Percentiles rank a stretch among this genome's conserved stretches.
Conservation (phyloP, 371 early-diverging fungal genomes). For the Phascolomyces articulosus region DNA sequence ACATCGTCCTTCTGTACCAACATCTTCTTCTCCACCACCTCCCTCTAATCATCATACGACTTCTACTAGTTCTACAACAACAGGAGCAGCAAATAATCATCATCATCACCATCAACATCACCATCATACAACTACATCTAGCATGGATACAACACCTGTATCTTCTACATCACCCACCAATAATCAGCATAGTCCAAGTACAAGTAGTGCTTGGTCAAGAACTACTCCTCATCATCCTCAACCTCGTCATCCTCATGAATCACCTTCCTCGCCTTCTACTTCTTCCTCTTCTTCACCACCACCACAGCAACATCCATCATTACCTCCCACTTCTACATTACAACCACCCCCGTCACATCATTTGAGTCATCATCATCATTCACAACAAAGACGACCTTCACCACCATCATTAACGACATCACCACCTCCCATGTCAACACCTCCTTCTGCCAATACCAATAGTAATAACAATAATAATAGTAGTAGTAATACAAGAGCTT, state of each 20-base stretch:
- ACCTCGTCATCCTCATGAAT: not conserved
- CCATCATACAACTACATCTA: not conserved
- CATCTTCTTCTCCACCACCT: too few species aligned
- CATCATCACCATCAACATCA: not conserved
- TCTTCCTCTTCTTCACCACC: conserved; percentile 3
- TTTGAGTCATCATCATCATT: not conserved
- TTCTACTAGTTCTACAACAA: not conserved
- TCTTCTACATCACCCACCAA: not conserved
- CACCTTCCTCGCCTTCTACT: not conserved
- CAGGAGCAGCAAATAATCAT: not conserved
- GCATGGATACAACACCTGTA: not conserved
- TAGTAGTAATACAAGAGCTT: not conserved
- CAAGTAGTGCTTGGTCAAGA: too few species aligned
- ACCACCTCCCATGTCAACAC: not conserved
- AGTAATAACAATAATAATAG: too few species aligned
- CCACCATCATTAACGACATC: conserved; percentile 4
- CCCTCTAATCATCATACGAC: too few species aligned
- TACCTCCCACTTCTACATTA: not conserved
- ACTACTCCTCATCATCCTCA: too few species aligned
- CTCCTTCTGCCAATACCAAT: not conserved
- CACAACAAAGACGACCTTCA: not conserved
- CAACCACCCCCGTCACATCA: not conserved
- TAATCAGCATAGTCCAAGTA: too few species aligned
- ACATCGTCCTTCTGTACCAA: conserved; percentile 13
- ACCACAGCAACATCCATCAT: not conserved